Percentiles rank a stretch among this genome's conserved stretches.
Evolutionary conservation across 805 yeast species (phyloP).

Genomic region (Diddensiella transvaalensis): DNA sequence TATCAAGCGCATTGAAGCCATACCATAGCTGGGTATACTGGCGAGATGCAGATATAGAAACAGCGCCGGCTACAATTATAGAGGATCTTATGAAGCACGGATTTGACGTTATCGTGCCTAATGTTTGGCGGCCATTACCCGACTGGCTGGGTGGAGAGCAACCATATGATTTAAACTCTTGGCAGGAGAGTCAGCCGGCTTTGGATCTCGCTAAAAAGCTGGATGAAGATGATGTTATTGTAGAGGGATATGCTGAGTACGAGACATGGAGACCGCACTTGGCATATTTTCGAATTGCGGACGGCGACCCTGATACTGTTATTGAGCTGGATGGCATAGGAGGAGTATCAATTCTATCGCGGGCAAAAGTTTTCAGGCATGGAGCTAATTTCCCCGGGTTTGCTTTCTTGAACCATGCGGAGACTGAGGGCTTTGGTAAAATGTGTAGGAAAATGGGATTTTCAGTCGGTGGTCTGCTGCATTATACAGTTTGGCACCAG

Average conservation of each 20-base stretch:
- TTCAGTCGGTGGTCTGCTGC: conserved; percentile 85
- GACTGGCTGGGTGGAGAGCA: conserved; percentile 85
- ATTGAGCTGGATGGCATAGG: conserved; percentile 94
- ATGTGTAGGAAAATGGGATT: conserved; percentile 83
- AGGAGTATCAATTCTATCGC: conserved; percentile 87
- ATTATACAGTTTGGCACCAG: conserved; percentile 94
- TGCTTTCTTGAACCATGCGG: conserved; percentile 92
- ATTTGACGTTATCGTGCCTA: conserved; percentile 90
- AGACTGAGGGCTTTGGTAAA: conserved; percentile 94
- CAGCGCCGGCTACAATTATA: conserved; percentile 75
- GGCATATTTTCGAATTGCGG: conserved; percentile 87
- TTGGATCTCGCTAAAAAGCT: conserved; percentile 42
- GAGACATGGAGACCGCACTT: conserved; percentile 97
- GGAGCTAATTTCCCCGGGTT: conserved; percentile 97
- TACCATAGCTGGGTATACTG: conserved; percentile 95
- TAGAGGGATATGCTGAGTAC: conserved; percentile 97
- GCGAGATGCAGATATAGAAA: conserved; percentile 98
- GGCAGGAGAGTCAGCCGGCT: conserved; percentile 87
- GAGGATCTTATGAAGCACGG: conserved; percentile 92
- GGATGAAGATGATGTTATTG: conserved; percentile 92
- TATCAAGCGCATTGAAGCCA: conserved; percentile 81
- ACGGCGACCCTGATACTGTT: conserved; percentile 86
- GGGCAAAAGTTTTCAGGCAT: conserved; percentile 75
- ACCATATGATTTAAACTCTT: conserved; percentile 92
- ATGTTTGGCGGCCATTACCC: conserved; percentile 97